Conservation (phyloP, 2,329 filamentous ascomycete genomes). For the Fusarium sublunatum region DNA sequence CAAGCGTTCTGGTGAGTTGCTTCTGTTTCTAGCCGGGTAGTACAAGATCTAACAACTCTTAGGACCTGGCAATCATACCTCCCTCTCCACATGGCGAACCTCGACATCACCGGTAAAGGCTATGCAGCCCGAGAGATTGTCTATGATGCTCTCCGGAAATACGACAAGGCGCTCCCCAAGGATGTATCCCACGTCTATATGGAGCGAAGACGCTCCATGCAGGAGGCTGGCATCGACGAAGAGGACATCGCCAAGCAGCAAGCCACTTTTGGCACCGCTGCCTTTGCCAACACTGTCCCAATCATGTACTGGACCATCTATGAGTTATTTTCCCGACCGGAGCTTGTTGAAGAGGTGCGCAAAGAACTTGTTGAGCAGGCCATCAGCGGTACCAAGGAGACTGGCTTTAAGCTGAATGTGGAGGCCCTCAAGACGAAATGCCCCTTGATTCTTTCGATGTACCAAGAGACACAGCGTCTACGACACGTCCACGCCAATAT, state of each 20-base stretch:
- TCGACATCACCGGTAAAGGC: slow-evolving; percentile 29
- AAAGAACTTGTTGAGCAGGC: slow-evolving; percentile 13
- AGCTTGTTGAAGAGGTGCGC: slow-evolving; percentile 26
- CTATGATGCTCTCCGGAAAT: slow-evolving; percentile 31
- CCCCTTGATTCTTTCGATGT: slow-evolving; percentile 17
- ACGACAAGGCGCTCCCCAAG: slow-evolving; percentile 19
- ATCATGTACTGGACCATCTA: slow-evolving; percentile 34
- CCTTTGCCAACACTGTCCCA: slow-evolving; percentile 31
- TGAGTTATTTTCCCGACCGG: slow-evolving; percentile 28
- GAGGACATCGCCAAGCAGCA: slow-evolving; percentile 34
- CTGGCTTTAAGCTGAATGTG: slow-evolving; percentile 22
- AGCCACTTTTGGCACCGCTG: slow-evolving; percentile 27
- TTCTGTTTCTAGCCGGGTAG: no score
- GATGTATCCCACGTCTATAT: slow-evolving; percentile 29
- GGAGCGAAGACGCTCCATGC: slow-evolving; percentile 12
- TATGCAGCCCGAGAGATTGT: slow-evolving; percentile 34
- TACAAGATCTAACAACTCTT: background rate
- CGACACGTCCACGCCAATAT: slow-evolving; percentile 33
- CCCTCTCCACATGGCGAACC: slow-evolving; percentile 12
- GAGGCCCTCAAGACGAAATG: slow-evolving; percentile 31
- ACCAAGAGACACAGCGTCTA: slow-evolving; percentile 28
- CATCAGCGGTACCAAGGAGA: slow-evolving; percentile 5
- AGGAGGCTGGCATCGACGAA: slow-evolving; percentile 27
- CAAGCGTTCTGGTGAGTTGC: slow-evolving; percentile 29
- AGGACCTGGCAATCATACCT: slow-evolving; percentile 39